Base-by-base conservation (phyloP, 345 rosid genomes). In the Linum lewisii region DNA sequence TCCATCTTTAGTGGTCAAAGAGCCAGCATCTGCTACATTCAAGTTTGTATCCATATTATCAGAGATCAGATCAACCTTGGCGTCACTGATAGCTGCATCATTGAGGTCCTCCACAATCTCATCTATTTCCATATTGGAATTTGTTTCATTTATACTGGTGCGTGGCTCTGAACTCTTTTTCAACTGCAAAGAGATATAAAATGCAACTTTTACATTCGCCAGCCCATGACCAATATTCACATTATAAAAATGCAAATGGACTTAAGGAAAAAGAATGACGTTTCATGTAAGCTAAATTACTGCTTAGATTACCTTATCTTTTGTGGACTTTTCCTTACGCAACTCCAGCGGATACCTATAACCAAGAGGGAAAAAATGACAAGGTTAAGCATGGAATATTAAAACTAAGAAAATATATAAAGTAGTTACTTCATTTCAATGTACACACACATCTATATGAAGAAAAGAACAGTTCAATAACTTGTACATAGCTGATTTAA, bases 311-410 rank as follows among this genome's bases (percentile, higher is more conserved):
- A 92, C 98, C 93, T 84, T 88, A 71, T 79, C 95, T 74, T 86
- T 92, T 59, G 93, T 75, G 59, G 93, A 81, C 77, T 88, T 88
- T 72, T 81, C 96, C 80, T 88, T 92, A 62, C 98, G 74, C 50
- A 92, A 73, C 82, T 92, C 98, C 71, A 92, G 67, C 6, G 98
- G 98, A 60, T 92, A 88, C 98, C 98, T 91, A 58, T 57, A 58
- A 16, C 63, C 67, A 71, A 73, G 59, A 24, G 54, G 53, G 54
- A 53, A 54, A 37, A 37, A 2, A 34, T 20, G 24, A 23, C 23
- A 52, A 19, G 55, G 55, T 52, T 52, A 7, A 52, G 24, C 3
- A 20, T 7, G 21, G 20, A 6, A 26, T 26, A 26, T 26, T 26
- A 26, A 26, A 6, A 6, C 32, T 2, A 26, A 26, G 32, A 6